A percentile compares a stretch with the other conserved stretches of the same genome.
Conservation (phyloP, 2,329 filamentous ascomycete species). For the Alternaria arborescens region DNA sequence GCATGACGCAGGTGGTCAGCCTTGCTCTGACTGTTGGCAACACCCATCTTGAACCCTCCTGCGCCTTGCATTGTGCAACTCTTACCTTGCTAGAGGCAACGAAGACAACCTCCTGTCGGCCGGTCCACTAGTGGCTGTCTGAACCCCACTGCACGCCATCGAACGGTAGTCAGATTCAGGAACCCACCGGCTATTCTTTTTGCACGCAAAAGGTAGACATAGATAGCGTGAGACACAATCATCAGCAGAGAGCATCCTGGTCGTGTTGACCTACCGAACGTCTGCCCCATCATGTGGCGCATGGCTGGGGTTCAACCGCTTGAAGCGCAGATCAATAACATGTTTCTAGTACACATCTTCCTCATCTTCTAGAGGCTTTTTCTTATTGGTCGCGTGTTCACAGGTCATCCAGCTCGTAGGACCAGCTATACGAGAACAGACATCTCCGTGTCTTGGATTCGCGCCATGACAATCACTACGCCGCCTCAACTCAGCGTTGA, state of each 20-base stretch:
- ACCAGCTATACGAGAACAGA: not conserved
- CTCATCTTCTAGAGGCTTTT: slow-evolving; percentile 11
- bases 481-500: slow-evolving; percentile 5
- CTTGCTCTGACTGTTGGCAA: not conserved
- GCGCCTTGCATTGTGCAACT: not conserved
- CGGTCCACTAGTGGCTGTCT: slow-evolving; percentile 7
- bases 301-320: slow-evolving; percentile 27
- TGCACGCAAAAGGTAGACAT: not conserved
- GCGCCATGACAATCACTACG: not conserved
- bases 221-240: not conserved
- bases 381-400: not conserved
- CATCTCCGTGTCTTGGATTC: not conserved
- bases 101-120: slow-evolving; percentile 8
- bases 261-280: not conserved
- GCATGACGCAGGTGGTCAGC: not conserved
- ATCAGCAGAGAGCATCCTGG: not conserved
- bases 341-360: slow-evolving; percentile 3
- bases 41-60: not conserved
- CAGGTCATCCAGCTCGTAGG: not conserved
- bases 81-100: not conserved
- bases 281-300: slow-evolving; percentile 19
- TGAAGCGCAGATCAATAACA: slow-evolving; percentile 17
- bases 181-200: slow-evolving; percentile 27
- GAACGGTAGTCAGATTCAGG: slow-evolving; percentile 15
- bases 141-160: slow-evolving; percentile 1